Evolutionary conservation across 2,329 filamentous ascomycete genomes (phyloP).

Genomic region (Fusarium sp.): DNA sequence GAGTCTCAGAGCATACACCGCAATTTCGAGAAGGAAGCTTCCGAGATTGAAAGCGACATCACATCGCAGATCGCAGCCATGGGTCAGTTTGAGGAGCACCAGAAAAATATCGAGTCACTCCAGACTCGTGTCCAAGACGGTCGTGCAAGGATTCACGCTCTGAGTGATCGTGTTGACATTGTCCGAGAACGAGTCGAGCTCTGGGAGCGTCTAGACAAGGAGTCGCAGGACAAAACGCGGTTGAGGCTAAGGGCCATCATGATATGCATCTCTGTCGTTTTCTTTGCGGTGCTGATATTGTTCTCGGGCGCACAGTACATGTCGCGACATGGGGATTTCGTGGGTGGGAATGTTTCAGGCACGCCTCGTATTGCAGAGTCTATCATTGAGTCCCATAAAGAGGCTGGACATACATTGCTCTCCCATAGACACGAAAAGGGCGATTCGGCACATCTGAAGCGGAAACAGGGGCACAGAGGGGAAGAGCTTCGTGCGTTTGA

Average conservation of each 20-base stretch:
- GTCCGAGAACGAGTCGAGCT: slow-evolving; percentile 71
- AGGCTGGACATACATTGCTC: slow-evolving; percentile 33
- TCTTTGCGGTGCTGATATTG: slow-evolving; percentile 59
- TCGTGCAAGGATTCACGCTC: slow-evolving; percentile 64
- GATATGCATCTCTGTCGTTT: slow-evolving; percentile 62
- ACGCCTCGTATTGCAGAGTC: slow-evolving; percentile 35
- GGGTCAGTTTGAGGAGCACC: slow-evolving; percentile 70
- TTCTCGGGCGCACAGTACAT: slow-evolving; percentile 46
- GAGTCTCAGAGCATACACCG: slow-evolving; percentile 66
- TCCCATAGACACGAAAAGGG: slow-evolving; percentile 34
- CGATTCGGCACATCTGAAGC: slow-evolving; percentile 42
- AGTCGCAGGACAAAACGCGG: slow-evolving; percentile 74
- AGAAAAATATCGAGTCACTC: slow-evolving; percentile 68
- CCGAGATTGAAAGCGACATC: slow-evolving; percentile 68
- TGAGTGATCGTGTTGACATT: slow-evolving; percentile 70
- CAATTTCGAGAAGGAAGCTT: slow-evolving; percentile 67
- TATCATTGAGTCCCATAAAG: slow-evolving; percentile 38
- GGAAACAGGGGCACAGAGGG: slow-evolving; percentile 42
- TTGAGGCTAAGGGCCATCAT: slow-evolving; percentile 70
- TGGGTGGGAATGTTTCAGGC: slow-evolving; percentile 12
- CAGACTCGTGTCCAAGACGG: slow-evolving; percentile 69
- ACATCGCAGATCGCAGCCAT: slow-evolving; percentile 67
- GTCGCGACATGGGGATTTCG: slow-evolving; percentile 19
- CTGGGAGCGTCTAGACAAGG: slow-evolving; percentile 72
- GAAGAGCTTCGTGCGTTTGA: slow-evolving; percentile 57